phyloP scores from a whole-genome alignment of 2,329 filamentous ascomycete genomes.

The Colletotrichum karsti region DNA sequence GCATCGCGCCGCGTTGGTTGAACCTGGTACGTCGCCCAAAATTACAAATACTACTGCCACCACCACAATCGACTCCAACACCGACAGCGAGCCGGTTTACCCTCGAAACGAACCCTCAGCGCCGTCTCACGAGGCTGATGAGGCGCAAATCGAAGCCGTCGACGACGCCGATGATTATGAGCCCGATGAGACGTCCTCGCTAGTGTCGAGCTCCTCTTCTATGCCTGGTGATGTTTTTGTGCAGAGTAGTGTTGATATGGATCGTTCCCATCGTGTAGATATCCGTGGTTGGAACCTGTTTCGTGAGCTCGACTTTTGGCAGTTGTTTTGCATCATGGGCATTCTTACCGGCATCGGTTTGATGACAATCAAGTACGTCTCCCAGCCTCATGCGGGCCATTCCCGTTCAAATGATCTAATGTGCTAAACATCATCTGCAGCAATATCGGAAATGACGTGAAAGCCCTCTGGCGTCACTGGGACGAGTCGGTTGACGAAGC shows the following conservation, averaged over 20 bases:
- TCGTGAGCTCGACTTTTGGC: slow-evolving; percentile 83
- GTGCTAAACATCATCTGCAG: slow-evolving; percentile 55
- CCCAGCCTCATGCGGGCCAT: neutral
- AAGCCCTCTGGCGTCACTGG: slow-evolving; percentile 88
- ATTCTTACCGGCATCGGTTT: slow-evolving; percentile 92
- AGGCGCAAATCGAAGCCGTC: slow-evolving; percentile 38
- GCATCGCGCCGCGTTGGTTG: slow-evolving; percentile 49
- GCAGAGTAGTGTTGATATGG: slow-evolving; percentile 72
- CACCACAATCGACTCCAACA: slow-evolving; percentile 35
- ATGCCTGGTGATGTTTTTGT: slow-evolving; percentile 59
- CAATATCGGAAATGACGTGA: slow-evolving; percentile 92
- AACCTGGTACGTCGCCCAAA: slow-evolving; percentile 71
- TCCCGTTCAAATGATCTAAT: neutral
- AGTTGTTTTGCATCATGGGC: slow-evolving; percentile 86
- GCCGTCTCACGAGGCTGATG: slow-evolving; percentile 27
- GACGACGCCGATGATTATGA: slow-evolving; percentile 42
- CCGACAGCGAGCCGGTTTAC: slow-evolving; percentile 23
- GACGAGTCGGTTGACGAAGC: slow-evolving; percentile 76
- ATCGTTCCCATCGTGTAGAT: slow-evolving; percentile 85
- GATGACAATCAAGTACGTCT: slow-evolving; percentile 96
- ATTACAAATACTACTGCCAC: slow-evolving; percentile 37
- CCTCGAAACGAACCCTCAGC: slow-evolving; percentile 6
- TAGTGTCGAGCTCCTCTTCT: slow-evolving; percentile 73
- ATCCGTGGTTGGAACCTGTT: slow-evolving; percentile 85
- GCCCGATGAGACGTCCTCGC: slow-evolving; percentile 80